Percentiles rank a stretch among this genome's conserved stretches.
Evolutionary conservation across 768 basidiomycete species (phyloP).

Genomic region (Calocybe gangraenosa): DNA sequence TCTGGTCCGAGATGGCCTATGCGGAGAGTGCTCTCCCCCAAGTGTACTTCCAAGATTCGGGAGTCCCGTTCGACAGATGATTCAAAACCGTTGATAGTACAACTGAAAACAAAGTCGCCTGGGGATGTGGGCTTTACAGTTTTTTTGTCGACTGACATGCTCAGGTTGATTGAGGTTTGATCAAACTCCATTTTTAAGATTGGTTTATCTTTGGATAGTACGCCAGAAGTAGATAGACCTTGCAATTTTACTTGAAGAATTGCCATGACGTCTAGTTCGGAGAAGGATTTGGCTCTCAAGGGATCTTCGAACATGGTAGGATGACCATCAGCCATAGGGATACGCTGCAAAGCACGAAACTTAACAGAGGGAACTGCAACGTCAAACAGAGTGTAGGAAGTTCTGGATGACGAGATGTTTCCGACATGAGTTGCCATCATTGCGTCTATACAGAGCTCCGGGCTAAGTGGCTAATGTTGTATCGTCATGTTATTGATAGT

Average conservation of each 20-base stretch:
- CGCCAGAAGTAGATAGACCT: slow-evolving; percentile 20
- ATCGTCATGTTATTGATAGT: background rate
- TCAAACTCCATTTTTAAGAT: slow-evolving; percentile 19
- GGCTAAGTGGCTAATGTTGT: slow-evolving; percentile 24
- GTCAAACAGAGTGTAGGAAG: slow-evolving; percentile 33
- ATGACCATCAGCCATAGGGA: slow-evolving; percentile 31
- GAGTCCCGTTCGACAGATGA: slow-evolving; percentile 4
- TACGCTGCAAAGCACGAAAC: slow-evolving; percentile 45
- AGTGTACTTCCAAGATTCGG: slow-evolving; percentile 5
- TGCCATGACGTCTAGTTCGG: slow-evolving; percentile 28
- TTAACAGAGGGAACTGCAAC: slow-evolving; percentile 33
- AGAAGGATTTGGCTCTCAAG: slow-evolving; percentile 16
- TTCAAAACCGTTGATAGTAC: slow-evolving; percentile 13
- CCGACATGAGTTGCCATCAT: slow-evolving; percentile 39
- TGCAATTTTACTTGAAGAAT: slow-evolving; percentile 20
- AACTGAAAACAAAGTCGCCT: slow-evolving; percentile 24
- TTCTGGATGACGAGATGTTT: slow-evolving; percentile 22
- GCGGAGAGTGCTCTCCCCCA: slow-evolving; percentile 20
- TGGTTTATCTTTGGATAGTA: slow-evolving; percentile 13
- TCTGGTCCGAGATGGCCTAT: slow-evolving; percentile 41
- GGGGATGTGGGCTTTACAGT: slow-evolving; percentile 19
- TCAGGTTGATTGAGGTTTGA: slow-evolving; percentile 19
- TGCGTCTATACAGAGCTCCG: slow-evolving; percentile 35
- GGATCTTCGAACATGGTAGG: slow-evolving; percentile 21
- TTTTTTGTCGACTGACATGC: slow-evolving; percentile 29